Base-by-base conservation (phyloP, 106 monocot species). In the Acanthochlamys bracteata region DNA sequence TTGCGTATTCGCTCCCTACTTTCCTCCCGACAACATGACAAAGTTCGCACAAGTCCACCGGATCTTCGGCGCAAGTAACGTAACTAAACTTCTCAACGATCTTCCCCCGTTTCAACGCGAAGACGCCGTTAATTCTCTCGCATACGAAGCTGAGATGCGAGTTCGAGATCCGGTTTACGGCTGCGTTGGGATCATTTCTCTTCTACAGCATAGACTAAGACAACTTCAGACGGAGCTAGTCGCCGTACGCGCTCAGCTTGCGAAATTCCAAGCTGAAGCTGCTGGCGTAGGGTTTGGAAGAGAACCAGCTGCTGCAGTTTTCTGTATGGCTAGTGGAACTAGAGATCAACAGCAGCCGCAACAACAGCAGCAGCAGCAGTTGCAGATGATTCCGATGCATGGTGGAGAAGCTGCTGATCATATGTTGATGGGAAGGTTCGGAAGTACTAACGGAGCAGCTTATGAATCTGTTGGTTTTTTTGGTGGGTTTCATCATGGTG, bases 1-100 rank as follows among this genome's bases (percentile, higher is more conserved):
- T 65, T 92, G 92, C 79, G 82, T 92, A 39, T 92, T 92, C 75
- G 92, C 92, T 15, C 92, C 92, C 25, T 92, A 92, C 79, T 92
- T 92, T 66, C 92, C 92, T 33, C 92, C 92, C 20, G 92, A 92
- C 77, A 76, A 92, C 66, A 87, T 87, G 45, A 81, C 84, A 61
- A 92, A 92, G 73, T 92, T 92, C 69, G 78, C 79, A 4, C 78
- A 92, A 81, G 92, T 92, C 7, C 92, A 92, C 82, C 81, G 82
- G 45, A 84, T 92, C 39, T 92, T 92, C 73, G 92, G 92, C 15
- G 92, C 92, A 0, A 92, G 92, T 72, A 92, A 92, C 79, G 92
- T 92, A 12, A 84, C 92, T 16, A 92, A 92, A 70, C 73, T 92
- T 19, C 83, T 91, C 41, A 90, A 85, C 79, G 89, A 89, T 19